Evolutionary conservation across 1,284 basidiomycete species (phyloP).

Genomic region (Sanguinoderma infundibulare): DNA sequence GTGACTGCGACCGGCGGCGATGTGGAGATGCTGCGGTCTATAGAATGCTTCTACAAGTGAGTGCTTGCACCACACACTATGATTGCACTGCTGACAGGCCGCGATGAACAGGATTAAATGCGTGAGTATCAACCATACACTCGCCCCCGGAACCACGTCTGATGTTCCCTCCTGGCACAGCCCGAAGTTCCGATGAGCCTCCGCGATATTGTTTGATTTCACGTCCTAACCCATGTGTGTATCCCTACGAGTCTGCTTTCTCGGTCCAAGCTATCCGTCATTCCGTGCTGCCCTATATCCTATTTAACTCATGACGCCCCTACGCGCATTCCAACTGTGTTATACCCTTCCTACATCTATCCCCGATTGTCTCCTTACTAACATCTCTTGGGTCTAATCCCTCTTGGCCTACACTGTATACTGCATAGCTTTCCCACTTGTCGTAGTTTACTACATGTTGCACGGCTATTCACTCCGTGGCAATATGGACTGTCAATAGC

Average conservation of each 20-base stretch:
- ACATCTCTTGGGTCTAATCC: slow-evolving; percentile 50
- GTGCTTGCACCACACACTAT: slow-evolving; percentile 15
- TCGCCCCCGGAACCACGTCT: background rate
- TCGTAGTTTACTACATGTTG: slow-evolving; percentile 43
- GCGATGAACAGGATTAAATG: slow-evolving; percentile 76
- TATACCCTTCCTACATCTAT: slow-evolving; percentile 65
- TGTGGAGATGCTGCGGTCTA: slow-evolving; percentile 96
- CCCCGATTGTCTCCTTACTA: slow-evolving; percentile 72
- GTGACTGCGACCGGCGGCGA: slow-evolving; percentile 97
- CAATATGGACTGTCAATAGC: slow-evolving; percentile 61
- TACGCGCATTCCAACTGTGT: slow-evolving; percentile 47
- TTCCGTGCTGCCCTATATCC: slow-evolving; percentile 37
- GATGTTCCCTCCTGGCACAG: slow-evolving; percentile 42
- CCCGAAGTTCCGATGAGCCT: slow-evolving; percentile 88
- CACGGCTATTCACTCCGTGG: slow-evolving; percentile 39
- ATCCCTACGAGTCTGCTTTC: slow-evolving; percentile 68
- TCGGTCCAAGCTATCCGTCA: slow-evolving; percentile 39
- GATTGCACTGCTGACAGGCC: slow-evolving; percentile 15
- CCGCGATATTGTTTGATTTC: slow-evolving; percentile 79
- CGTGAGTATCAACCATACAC: slow-evolving; percentile 51
- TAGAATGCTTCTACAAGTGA: slow-evolving; percentile 96
- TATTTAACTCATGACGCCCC: slow-evolving; percentile 48
- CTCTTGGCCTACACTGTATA: slow-evolving; percentile 69
- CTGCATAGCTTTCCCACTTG: slow-evolving; percentile 52
- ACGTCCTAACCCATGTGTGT: slow-evolving; percentile 60